Base-by-base conservation (phyloP, 768 basidiomycete species). In the Bullera alba region DNA sequence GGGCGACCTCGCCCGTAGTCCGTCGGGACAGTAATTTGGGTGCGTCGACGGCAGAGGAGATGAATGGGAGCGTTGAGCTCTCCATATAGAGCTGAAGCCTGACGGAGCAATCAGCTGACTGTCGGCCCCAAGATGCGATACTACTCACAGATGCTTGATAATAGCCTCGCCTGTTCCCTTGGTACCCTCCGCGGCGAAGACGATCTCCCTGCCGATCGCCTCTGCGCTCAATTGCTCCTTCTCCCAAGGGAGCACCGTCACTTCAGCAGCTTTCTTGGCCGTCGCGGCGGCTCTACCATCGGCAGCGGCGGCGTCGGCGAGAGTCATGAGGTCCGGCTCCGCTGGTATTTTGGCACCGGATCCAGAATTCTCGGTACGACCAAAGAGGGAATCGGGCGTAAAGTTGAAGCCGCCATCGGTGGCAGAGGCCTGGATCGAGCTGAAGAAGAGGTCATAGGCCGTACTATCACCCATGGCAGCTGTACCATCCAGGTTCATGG, bases 301-400 rank as follows among this genome's bases (percentile, higher is more conserved):
- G 3, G 50, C 60, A 16, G 54, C 63, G 4, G 66, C 66, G 19
- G 66, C 66, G 41, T 68, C 60, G 16, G 66, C 66, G 3, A 68
- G 53, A 8, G 66, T 68, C 66, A 68, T 68, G 21, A 68, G 36
- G 30, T 68, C 63, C 25, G 66, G 66, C 44, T 68, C 66, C 8
- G 28, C 26, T 12, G 5, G 37, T n/a, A 8, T 23, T n/a, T 37
- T 26, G 7, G 5, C 14, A 44, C 29, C 45, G 27, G n/a, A 16
- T 10, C 29, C 32, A 45, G 39, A 16, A 15, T 14, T 38, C n/a
- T n/a, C n/a, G n/a, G 4, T 30, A 25, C 29, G 34, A 21, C 25
- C 46, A 38, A 45, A 16, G 16, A 47, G 47, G 34, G 50, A 52
- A 5, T 22, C 52, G 10, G 32, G 32, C 32, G 50, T 50, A 4